These are phyloP conservation scores for Calonectria montana DNA, from an alignment of 2,329 filamentous ascomycete genomes.

Conservation along the genomic window DNA sequence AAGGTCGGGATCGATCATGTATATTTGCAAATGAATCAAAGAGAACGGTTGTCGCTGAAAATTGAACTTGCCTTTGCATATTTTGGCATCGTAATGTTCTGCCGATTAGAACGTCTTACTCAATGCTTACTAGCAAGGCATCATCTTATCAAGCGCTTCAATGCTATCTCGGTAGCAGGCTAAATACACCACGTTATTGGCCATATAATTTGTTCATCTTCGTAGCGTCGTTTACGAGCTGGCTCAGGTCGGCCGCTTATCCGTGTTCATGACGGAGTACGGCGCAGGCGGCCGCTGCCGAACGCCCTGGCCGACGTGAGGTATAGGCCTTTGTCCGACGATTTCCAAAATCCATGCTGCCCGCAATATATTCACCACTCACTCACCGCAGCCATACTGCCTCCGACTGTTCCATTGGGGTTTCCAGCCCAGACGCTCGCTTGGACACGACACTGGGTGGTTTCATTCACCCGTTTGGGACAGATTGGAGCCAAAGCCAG, in stretches of 20 bases:
- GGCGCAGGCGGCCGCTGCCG: neutral
- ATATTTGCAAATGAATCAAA: slow-evolving; percentile 47
- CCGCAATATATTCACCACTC: neutral
- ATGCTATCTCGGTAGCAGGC: neutral
- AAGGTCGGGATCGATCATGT: slow-evolving; percentile 43
- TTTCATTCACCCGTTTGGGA: neutral
- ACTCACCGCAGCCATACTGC: neutral
- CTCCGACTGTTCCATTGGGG: neutral
- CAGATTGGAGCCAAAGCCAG: neutral
- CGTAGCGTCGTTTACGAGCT: neutral
- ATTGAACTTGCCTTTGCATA: slow-evolving; percentile 8
- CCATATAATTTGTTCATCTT: neutral
- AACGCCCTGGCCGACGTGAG: neutral
- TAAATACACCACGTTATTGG: neutral
- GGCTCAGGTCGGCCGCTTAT: neutral
- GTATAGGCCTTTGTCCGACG: neutral
- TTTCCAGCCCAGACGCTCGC: slow-evolving; percentile 5
- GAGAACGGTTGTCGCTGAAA: slow-evolving; percentile 35
- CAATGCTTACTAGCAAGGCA: neutral
- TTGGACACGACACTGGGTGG: neutral
- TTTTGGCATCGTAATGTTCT: neutral
- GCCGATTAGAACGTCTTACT: neutral
- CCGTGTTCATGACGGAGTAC: neutral
- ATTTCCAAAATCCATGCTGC: neutral
- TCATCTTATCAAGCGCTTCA: neutral